Evolutionary conservation across 202 grass and related monocot species (phyloP).

Genomic region (Zizania palustris): DNA sequence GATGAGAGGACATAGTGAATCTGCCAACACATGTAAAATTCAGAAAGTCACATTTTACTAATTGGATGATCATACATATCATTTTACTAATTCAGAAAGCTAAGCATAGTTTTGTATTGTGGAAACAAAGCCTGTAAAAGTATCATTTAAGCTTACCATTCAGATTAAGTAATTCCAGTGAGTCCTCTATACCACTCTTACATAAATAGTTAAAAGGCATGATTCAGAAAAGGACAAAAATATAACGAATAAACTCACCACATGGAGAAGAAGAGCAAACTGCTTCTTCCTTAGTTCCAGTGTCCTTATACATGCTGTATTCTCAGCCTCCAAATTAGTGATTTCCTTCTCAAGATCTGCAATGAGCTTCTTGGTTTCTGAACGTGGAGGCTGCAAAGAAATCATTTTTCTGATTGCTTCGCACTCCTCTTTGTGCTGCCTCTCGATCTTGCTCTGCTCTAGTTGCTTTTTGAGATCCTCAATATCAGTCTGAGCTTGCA

Average conservation of each 20-base stretch:
- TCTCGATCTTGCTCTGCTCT: conserved; percentile 87
- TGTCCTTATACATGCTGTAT: conserved; percentile 61
- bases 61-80: background rate
- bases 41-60: conserved; percentile 10
- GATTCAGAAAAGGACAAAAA: background rate
- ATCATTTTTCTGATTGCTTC: conserved; percentile 86
- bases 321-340: conserved; percentile 71
- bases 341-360: conserved; percentile 84
- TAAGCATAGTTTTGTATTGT: background rate
- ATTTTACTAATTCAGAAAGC: too few species aligned
- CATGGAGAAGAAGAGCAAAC: conserved; percentile 90
- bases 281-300: conserved; percentile 87
- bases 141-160: conserved; percentile 7
- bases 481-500: conserved; percentile 88
- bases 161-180: background rate
- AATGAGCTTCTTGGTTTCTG: conserved; percentile 73
- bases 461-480: conserved; percentile 89
- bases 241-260: conserved; percentile 56
- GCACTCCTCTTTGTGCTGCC: conserved; percentile 91
- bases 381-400: conserved; percentile 70
- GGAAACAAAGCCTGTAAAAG: background rate
- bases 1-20: background rate
- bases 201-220: background rate
- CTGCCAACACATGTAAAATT: conserved; percentile 1
- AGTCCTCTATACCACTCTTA: background rate